A percentile compares a stretch with the other conserved stretches of the same genome.
Conservation (phyloP, 257 asterid genomes). For the Solanum appendiculatum region DNA sequence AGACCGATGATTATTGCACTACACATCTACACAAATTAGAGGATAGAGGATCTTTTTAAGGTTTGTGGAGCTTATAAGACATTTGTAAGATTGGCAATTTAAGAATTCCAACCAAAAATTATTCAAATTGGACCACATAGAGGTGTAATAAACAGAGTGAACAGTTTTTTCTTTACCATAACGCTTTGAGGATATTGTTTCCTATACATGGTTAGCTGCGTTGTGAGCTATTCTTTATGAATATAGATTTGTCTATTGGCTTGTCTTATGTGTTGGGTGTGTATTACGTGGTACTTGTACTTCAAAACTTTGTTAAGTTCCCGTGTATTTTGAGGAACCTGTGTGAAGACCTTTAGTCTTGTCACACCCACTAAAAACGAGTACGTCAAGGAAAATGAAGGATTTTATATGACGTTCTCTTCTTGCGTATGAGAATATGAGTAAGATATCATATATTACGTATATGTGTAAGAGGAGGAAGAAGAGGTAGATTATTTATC, state of each 20-base stretch:
- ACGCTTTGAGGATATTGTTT: background rate
- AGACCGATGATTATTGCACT: background rate
- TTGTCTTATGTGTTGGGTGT: background rate
- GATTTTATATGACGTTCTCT: background rate
- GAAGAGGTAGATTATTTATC: background rate
- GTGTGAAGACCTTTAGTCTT: background rate
- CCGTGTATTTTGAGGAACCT: background rate
- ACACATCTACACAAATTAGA: background rate
- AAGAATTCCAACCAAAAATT: background rate
- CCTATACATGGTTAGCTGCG: background rate
- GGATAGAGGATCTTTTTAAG: background rate
- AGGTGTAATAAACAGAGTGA: background rate
- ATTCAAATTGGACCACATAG: background rate
- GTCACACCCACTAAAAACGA: background rate
- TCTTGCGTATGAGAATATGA: background rate
- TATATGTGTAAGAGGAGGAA: background rate
- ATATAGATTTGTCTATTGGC: background rate
- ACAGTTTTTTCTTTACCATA: background rate
- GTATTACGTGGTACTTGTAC: background rate
- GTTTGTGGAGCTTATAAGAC: background rate
- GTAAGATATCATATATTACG: background rate
- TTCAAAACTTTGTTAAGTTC: background rate
- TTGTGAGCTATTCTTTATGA: background rate
- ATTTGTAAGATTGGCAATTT: background rate
- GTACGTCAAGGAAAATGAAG: background rate